Evolutionary conservation across 129 eudicot species (phyloP).

Genomic region (Erigeron canadensis): DNA sequence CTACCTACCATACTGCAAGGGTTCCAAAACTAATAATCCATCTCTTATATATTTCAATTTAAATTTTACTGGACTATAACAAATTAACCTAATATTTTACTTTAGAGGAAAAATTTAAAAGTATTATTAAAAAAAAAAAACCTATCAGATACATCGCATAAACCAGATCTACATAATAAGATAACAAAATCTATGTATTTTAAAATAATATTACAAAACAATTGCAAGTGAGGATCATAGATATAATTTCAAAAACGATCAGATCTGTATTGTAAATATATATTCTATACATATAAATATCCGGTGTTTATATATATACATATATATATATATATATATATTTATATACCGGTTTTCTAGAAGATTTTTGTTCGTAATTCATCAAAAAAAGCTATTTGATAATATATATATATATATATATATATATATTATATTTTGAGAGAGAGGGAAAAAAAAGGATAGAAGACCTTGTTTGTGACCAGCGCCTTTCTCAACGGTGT

Average conservation of each 20-base stretch:
- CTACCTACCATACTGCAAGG: too few species aligned
- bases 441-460: background rate
- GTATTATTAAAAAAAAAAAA: background rate
- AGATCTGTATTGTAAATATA: constrained; percentile 9
- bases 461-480: constrained; percentile 86
- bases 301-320: background rate
- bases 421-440: too few species aligned
- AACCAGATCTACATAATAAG: background rate
- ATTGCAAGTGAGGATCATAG: background rate
- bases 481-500: constrained; percentile 88
- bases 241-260: constrained; percentile 6
- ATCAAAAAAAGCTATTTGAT: too few species aligned
- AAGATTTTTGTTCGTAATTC: too few species aligned
- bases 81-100: background rate
- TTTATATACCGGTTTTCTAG: too few species aligned
- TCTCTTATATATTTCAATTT: too few species aligned
- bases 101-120: background rate
- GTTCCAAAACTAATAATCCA: too few species aligned
- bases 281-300: background rate
- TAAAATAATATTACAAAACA: background rate
- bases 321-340: background rate
- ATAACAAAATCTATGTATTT: background rate
- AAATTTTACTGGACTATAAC: background rate
- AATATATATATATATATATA: too few species aligned
- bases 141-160: background rate